These are phyloP conservation scores for Carex pumila DNA, from an alignment of 176 grass and related monocot genomes.

Conservation along the genomic window DNA sequence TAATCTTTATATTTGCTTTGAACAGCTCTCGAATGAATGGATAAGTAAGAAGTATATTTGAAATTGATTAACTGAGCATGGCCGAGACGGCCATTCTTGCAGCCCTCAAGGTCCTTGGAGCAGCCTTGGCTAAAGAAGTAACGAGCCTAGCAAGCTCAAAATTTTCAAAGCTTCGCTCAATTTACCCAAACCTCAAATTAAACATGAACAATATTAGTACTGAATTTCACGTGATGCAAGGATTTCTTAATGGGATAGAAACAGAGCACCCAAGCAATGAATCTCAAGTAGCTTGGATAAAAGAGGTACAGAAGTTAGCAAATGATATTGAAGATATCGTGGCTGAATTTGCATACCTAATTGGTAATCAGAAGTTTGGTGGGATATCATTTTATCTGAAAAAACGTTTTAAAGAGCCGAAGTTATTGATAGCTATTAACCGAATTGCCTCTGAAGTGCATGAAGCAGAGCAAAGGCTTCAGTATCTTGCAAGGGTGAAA, in stretches of 20 bases:
- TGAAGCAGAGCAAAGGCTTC: not conserved
- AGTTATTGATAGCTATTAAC: too few relatives aligned
- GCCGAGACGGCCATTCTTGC: slow-evolving; percentile 14
- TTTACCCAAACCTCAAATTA: not conserved
- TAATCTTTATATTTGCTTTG: too few relatives aligned
- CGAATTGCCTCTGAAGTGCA: slow-evolving; percentile 17
- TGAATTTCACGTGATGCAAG: slow-evolving; percentile 27
- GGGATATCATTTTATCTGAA: not conserved
- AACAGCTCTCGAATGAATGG: too few relatives aligned
- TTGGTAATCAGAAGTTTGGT: not conserved
- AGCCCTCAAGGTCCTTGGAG: not conserved
- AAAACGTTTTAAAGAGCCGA: not conserved
- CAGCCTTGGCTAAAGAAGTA: not conserved
- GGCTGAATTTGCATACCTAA: slow-evolving; percentile 23
- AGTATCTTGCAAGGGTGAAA: not conserved
- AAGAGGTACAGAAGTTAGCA: slow-evolving; percentile 15
- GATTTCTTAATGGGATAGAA: slow-evolving; percentile 6
- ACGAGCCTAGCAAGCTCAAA: not conserved
- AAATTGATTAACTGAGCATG: not conserved
- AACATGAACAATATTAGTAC: slow-evolving; percentile 16
- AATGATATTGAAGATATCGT: slow-evolving; percentile 34
- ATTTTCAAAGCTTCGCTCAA: not conserved
- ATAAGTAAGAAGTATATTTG: too few relatives aligned
- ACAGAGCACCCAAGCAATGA: not conserved
- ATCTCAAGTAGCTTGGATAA: slow-evolving; percentile 13